Conservation (phyloP, 2,329 filamentous ascomycete species). For the Pseudodiploospora longispora region DNA sequence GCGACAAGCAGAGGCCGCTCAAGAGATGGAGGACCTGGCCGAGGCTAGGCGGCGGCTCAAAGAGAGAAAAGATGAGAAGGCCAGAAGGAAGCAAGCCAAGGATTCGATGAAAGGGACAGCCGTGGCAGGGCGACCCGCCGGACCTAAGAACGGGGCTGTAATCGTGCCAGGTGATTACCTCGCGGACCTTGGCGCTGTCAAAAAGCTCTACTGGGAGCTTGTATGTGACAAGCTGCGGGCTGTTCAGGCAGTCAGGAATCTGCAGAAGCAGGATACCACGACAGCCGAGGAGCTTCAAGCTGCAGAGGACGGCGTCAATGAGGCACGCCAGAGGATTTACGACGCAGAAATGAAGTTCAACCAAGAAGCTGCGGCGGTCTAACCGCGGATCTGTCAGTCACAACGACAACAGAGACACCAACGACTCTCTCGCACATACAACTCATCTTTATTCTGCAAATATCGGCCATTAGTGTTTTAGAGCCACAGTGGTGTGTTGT, state of each 20-base stretch:
- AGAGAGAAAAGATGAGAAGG: constrained; percentile 34
- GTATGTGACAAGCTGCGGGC: constrained; percentile 34
- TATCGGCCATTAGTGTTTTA: too few species aligned
- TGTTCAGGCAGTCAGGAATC: constrained; percentile 26
- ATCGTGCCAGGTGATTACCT: constrained; percentile 28
- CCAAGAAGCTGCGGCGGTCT: constrained; percentile 17
- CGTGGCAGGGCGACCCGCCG: constrained; percentile 13
- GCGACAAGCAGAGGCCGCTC: constrained; percentile 27
- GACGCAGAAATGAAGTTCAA: constrained; percentile 30
- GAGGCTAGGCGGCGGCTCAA: constrained; percentile 29
- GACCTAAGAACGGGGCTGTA: constrained; percentile 26
- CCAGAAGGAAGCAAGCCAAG: constrained; percentile 27
- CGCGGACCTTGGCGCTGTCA: constrained; percentile 20
- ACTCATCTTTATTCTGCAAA: too few species aligned
- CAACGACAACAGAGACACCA: too few species aligned
- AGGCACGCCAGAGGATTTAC: constrained; percentile 26
- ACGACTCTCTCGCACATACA: too few species aligned
- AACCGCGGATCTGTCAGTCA: background rate
- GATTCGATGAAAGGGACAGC: constrained; percentile 22
- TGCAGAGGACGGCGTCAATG: constrained; percentile 20
- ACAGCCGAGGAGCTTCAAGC: constrained; percentile 18
- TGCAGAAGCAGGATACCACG: constrained; percentile 17
- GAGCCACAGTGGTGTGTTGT: too few species aligned
- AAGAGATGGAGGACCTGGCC: constrained; percentile 30
- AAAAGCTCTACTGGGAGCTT: constrained; percentile 31